Percentiles rank a stretch among this genome's conserved stretches.
Evolutionary conservation across 1,284 basidiomycete genomes (phyloP).

Genomic region (Ustilago shanxiensis): DNA sequence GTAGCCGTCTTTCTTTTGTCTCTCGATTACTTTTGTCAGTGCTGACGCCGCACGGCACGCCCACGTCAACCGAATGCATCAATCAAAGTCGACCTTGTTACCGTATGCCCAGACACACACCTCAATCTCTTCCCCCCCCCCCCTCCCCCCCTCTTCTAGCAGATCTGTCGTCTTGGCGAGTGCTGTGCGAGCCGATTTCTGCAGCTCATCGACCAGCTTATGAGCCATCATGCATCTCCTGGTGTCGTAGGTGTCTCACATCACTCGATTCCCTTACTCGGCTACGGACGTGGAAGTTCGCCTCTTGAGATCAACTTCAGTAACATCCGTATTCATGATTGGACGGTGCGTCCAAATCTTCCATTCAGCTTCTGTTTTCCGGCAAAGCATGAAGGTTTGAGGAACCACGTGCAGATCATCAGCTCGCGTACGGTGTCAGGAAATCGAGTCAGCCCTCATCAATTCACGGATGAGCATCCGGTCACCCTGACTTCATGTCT

Average conservation of each 20-base stretch:
- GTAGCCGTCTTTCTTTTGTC: background rate
- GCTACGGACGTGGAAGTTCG: too few relatives aligned
- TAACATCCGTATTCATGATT: too few relatives aligned
- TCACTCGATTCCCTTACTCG: background rate
- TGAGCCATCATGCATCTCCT: background rate
- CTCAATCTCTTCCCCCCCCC: too few relatives aligned
- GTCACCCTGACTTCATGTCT: background rate
- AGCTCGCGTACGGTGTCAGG: conserved; percentile 2
- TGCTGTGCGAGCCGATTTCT: background rate
- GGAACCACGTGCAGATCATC: background rate
- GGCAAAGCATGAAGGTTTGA: too few relatives aligned
- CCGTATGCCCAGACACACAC: background rate
- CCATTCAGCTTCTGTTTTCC: too few relatives aligned
- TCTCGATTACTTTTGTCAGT: background rate
- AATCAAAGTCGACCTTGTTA: background rate
- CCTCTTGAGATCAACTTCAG: too few relatives aligned
- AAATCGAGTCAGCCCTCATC: too few relatives aligned
- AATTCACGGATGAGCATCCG: too few relatives aligned
- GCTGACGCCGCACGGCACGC: conserved; percentile 1
- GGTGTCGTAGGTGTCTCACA: background rate
- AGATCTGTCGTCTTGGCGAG: background rate
- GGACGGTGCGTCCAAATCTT: too few relatives aligned
- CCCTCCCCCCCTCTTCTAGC: background rate
- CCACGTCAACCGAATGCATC: background rate
- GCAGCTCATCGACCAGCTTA: conserved; percentile 1